Conservation (phyloP, 129 eudicot genomes). For the Flaveria sonorensis region DNA sequence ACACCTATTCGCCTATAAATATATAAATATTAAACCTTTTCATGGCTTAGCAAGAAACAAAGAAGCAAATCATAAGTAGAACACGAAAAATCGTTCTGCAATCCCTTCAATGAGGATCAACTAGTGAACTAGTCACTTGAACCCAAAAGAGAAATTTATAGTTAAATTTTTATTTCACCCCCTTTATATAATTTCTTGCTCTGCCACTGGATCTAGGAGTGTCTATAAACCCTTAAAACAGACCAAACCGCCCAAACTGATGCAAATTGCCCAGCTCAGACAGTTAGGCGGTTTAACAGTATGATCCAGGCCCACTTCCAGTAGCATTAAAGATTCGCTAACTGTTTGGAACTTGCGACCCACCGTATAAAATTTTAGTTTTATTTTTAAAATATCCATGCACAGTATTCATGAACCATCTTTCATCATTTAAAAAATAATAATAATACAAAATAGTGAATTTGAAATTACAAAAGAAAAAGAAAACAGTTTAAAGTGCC, state of each 20-base stretch:
- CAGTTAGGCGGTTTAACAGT: background rate
- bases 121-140: background rate
- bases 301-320: background rate
- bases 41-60: background rate
- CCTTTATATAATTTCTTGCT: background rate
- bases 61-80: background rate
- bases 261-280: background rate
- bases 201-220: background rate
- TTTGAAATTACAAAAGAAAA: too few relatives aligned
- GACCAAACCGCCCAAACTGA: background rate
- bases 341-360: background rate
- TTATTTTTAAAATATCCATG: background rate
- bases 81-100: slow-evolving; percentile 8
- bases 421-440: background rate
- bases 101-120: background rate
- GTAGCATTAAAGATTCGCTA: background rate
- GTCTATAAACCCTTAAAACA: background rate
- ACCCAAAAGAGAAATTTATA: background rate
- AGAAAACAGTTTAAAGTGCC: too few relatives aligned
- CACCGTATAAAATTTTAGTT: background rate
- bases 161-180: background rate
- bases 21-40: background rate
- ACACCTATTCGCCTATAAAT: background rate
- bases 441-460: too few relatives aligned
- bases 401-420: background rate